Evolutionary conservation across 1,284 basidiomycete species (phyloP).

Genomic region (Heterobasidion occidentale): DNA sequence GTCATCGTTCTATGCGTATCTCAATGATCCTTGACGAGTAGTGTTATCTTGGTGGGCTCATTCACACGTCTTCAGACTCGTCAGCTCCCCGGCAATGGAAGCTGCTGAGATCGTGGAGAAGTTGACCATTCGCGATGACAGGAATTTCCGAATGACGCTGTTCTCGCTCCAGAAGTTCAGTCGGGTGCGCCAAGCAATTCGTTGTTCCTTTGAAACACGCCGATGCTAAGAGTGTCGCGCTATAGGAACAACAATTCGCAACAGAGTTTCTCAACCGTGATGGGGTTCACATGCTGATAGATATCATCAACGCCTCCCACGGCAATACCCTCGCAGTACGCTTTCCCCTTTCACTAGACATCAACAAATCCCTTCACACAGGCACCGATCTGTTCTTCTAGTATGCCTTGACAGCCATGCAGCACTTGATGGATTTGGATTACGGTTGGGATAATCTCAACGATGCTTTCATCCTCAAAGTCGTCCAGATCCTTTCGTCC

Average conservation of each 20-base stretch:
- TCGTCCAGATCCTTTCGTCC: constrained; percentile 79
- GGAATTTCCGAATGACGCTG: constrained; percentile 57
- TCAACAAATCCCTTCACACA: constrained; percentile 5
- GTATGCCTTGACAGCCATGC: constrained; percentile 80
- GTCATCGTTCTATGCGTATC: constrained; percentile 13
- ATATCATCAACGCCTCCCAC: constrained; percentile 57
- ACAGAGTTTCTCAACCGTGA: constrained; percentile 77
- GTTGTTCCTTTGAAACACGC: not conserved
- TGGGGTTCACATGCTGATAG: constrained; percentile 72
- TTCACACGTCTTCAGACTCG: constrained; percentile 41
- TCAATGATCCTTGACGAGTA: constrained; percentile 2
- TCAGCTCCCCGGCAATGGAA: constrained; percentile 76
- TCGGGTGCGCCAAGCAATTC: constrained; percentile 34
- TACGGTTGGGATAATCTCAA: constrained; percentile 75
- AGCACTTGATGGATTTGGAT: constrained; percentile 80
- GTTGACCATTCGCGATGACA: constrained; percentile 56
- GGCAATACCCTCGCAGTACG: constrained; percentile 85
- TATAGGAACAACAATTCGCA: constrained; percentile 82
- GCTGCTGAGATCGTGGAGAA: constrained; percentile 76
- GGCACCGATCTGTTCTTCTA: constrained; percentile 21
- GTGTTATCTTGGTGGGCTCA: not conserved
- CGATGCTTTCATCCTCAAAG: constrained; percentile 63
- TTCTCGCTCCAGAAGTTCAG: constrained; percentile 84
- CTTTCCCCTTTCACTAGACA: constrained; percentile 2
- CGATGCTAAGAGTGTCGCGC: not conserved